phyloP scores from a whole-genome alignment of 2,329 filamentous ascomycete genomes.

The Colletotrichum echinochloae region DNA sequence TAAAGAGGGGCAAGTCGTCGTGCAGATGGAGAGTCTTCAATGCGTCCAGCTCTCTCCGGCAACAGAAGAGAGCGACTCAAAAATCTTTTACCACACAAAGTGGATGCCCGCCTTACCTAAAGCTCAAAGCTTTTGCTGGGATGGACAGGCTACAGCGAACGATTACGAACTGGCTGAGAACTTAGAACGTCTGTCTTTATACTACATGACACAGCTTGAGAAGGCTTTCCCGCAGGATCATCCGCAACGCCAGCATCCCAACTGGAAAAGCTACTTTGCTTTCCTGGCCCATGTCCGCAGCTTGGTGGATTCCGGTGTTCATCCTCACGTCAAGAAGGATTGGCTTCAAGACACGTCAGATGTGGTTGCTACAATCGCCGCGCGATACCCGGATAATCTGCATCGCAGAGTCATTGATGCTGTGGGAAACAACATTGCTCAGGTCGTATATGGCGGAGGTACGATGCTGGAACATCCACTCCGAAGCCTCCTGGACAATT shows the following conservation, averaged over 20 bases:
- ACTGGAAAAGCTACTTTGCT: neutral
- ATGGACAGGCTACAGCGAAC: neutral
- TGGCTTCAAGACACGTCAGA: neutral
- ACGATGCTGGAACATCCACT: neutral
- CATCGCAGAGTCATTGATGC: neutral
- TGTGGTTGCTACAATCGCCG: neutral
- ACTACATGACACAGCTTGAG: conserved; percentile 5
- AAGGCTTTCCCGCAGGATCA: neutral
- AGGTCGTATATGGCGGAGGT: neutral
- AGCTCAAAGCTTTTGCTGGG: neutral
- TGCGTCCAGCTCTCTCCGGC: neutral
- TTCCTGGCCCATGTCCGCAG: neutral
- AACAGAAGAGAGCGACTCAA: neutral
- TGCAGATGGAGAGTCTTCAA: neutral
- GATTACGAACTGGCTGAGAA: neutral
- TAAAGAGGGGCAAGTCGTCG: neutral
- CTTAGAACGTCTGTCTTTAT: neutral
- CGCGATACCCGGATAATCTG: neutral
- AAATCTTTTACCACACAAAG: neutral
- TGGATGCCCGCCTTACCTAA: neutral
- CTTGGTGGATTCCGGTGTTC: neutral
- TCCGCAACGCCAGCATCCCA: neutral
- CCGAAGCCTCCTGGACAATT: neutral
- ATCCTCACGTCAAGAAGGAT: neutral
- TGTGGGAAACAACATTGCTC: neutral